These are phyloP conservation scores for Pterulicium gracile DNA, from an alignment of 1,284 basidiomycete species.

Conservation along the genomic window DNA sequence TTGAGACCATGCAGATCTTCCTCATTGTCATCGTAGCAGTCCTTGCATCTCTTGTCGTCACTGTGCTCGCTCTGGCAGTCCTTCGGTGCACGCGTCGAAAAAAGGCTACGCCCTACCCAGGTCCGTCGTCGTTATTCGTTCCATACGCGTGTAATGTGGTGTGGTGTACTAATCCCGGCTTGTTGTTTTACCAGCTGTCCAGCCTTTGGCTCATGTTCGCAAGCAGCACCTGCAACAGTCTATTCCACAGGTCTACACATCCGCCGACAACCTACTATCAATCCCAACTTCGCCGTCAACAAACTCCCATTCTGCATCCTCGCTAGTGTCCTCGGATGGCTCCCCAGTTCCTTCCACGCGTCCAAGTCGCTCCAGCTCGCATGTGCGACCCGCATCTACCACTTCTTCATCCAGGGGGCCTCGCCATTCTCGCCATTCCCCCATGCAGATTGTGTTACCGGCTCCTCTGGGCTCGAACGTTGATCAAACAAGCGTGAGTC, in stretches of 20 bases:
- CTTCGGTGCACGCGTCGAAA: conserved; percentile 25
- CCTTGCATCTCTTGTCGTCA: conserved; percentile 26
- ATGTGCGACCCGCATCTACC: conserved; percentile 29
- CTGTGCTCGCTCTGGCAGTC: conserved; percentile 27
- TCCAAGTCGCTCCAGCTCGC: conserved; percentile 19
- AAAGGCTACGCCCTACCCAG: no score
- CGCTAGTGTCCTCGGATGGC: conserved; percentile 12
- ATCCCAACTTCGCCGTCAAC: conserved; percentile 11
- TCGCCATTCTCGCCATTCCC: conserved; percentile 43
- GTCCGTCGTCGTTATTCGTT: no score
- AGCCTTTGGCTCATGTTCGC: conserved; percentile 48
- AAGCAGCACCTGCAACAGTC: conserved; percentile 25
- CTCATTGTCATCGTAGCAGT: conserved; percentile 32
- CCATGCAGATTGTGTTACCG: conserved; percentile 49
- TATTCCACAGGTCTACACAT: conserved; percentile 18
- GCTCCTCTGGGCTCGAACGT: conserved; percentile 35
- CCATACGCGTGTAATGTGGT: no score
- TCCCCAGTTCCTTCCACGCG: conserved; percentile 13
- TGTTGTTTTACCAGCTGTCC: conserved; percentile 43
- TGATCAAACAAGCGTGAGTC: conserved; percentile 14
- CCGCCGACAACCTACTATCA: conserved; percentile 1
- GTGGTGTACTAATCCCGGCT: not conserved
- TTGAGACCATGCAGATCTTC: conserved; percentile 24
- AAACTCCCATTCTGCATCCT: conserved; percentile 16
- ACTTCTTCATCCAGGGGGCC: conserved; percentile 27